phyloP scores from a whole-genome alignment of 768 basidiomycete species.

The Auricularia sp. region DNA sequence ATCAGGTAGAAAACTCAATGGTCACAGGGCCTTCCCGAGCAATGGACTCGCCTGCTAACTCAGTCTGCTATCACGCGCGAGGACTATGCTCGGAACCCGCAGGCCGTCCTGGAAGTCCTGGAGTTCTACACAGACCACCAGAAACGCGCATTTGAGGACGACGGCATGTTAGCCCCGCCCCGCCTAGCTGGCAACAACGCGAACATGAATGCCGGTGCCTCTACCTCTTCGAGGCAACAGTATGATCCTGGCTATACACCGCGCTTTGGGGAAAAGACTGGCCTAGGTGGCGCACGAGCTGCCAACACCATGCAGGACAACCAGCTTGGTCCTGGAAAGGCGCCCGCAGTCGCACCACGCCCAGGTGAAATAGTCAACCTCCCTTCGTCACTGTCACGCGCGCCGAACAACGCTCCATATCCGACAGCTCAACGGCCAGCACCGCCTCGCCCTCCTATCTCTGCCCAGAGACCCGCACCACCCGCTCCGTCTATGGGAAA shows the following conservation, averaged over 20 bases:
- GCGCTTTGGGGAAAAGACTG: constrained; percentile 86
- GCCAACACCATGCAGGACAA: not conserved
- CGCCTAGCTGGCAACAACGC: constrained; percentile 16
- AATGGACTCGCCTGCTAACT: constrained; percentile 95
- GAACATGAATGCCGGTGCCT: constrained; percentile 12
- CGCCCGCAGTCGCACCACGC: not conserved
- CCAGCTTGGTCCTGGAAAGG: not conserved
- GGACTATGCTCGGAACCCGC: constrained; percentile 93
- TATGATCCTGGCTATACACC: constrained; percentile 21
- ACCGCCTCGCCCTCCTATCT: no score
- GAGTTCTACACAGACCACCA: constrained; percentile 98
- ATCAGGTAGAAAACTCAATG: no score
- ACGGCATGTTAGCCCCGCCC: constrained; percentile 32
- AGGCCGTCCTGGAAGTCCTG: constrained; percentile 93
- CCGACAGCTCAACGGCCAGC: no score
- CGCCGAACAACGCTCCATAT: no score
- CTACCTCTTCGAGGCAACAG: constrained; percentile 19
- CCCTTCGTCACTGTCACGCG: no score
- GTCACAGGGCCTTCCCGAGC: constrained; percentile 97
- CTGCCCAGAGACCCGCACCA: no score
- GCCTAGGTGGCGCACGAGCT: constrained; percentile 56
- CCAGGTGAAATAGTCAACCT: not conserved
- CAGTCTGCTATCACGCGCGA: constrained; percentile 96
- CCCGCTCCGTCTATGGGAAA: no score
- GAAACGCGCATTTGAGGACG: constrained; percentile 76